Conservation (phyloP, 2,329 filamentous ascomycete genomes). For the Purpureocillium lavendulum region DNA sequence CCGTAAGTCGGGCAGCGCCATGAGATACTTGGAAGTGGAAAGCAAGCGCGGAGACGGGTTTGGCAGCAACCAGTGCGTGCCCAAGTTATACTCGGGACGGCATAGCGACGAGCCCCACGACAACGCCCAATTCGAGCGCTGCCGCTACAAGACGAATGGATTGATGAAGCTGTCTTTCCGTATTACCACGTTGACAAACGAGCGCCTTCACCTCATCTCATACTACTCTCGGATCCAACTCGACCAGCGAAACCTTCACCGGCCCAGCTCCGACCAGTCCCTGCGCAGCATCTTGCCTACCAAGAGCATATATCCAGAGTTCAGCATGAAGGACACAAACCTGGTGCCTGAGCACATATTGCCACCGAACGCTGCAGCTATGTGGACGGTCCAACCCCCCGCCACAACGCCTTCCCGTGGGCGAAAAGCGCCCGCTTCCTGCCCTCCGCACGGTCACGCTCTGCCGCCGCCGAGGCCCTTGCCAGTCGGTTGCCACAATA, state of each 20-base stretch:
- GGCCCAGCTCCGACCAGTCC: slow-evolving; percentile 72
- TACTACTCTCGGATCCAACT: slow-evolving; percentile 84
- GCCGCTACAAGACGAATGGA: slow-evolving; percentile 90
- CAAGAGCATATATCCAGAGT: slow-evolving; percentile 97
- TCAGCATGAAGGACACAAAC: slow-evolving; percentile 78
- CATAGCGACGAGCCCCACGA: slow-evolving; percentile 81
- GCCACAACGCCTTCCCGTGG: slow-evolving; percentile 44
- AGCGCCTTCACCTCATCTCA: slow-evolving; percentile 94
- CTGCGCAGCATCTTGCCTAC: slow-evolving; percentile 76
- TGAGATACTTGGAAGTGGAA: slow-evolving; percentile 98
- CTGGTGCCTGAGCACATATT: slow-evolving; percentile 74
- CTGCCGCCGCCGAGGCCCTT: slow-evolving; percentile 18
- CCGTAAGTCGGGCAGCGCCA: slow-evolving; percentile 90
- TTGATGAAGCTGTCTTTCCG: slow-evolving; percentile 99
- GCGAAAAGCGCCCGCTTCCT: slow-evolving; percentile 32
- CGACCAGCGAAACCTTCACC: slow-evolving; percentile 62
- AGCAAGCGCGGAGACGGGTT: slow-evolving; percentile 85
- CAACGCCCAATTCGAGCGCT: slow-evolving; percentile 79
- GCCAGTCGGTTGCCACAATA: slow-evolving; percentile 13
- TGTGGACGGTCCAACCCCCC: slow-evolving; percentile 50
- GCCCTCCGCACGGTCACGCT: slow-evolving; percentile 20
- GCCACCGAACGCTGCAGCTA: slow-evolving; percentile 55
- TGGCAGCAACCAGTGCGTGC: slow-evolving; percentile 46
- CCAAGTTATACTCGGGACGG: slow-evolving; percentile 74
- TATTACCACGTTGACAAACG: slow-evolving; percentile 81